These are phyloP conservation scores for Myxozyma sirexii DNA, from an alignment of 805 yeast species.

Conservation along the genomic window DNA sequence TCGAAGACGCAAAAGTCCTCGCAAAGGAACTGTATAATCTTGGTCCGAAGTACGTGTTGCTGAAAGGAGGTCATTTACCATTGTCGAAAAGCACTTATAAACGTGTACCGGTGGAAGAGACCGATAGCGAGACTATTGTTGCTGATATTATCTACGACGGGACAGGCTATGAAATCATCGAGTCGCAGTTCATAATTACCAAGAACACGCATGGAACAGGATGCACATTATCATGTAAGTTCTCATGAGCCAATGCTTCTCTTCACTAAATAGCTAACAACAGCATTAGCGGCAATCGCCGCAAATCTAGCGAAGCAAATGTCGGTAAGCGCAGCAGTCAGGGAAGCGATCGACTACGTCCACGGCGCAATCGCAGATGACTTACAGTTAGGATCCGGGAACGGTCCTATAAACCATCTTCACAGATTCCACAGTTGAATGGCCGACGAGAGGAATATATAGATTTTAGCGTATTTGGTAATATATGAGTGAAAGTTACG, in stretches of 20 bases:
- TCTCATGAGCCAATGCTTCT: too few species aligned
- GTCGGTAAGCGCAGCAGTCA: constrained; percentile 53
- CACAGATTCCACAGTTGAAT: too few species aligned
- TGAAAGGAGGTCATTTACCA: constrained; percentile 81
- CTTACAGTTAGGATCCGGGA: constrained; percentile 52
- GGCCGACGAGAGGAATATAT: too few species aligned
- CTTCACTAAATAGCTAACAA: too few species aligned
- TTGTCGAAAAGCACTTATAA: constrained; percentile 16
- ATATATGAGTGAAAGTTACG: too few species aligned
- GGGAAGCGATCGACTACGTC: constrained; percentile 63
- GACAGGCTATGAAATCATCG: constrained; percentile 47
- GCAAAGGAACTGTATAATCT: constrained; percentile 47
- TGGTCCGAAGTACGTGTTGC: constrained; percentile 57
- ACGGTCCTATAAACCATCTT: constrained; percentile 76
- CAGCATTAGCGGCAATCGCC: constrained; percentile 61
- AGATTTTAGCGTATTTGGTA: too few species aligned
- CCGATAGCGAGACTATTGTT: constrained; percentile 43
- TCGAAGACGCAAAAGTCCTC: constrained; percentile 48
- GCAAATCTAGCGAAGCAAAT: constrained; percentile 67
- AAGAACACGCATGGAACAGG: constrained; percentile 86
- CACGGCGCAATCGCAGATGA: constrained; percentile 62
- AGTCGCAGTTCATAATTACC: constrained; percentile 52
- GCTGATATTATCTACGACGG: constrained; percentile 60
- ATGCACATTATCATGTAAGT: constrained; percentile 65
- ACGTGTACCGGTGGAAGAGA: constrained; percentile 11